Conservation (phyloP, 2,329 filamentous ascomycete genomes). For the Mycosphaerella arachidis region DNA sequence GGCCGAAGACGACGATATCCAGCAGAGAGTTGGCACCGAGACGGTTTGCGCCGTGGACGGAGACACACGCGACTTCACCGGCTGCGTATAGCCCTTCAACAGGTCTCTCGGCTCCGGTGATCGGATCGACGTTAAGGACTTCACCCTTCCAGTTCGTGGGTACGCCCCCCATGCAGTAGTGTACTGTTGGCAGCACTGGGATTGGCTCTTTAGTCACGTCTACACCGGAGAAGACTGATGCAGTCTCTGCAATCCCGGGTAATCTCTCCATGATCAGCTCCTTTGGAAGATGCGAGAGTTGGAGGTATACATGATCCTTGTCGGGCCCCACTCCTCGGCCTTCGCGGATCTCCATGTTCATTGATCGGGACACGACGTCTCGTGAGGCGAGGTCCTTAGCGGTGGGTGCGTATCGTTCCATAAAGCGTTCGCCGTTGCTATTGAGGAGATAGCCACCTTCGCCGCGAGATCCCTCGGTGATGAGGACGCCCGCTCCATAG, state of each 20-base stretch:
- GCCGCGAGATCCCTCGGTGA: constrained; percentile 48
- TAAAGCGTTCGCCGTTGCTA: constrained; percentile 46
- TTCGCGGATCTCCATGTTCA: constrained; percentile 48
- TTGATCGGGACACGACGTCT: constrained; percentile 46
- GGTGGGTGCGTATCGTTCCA: constrained; percentile 50
- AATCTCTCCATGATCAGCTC: constrained; percentile 46
- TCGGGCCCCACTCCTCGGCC: constrained; percentile 44
- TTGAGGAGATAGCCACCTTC: constrained; percentile 51
- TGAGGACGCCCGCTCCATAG: constrained; percentile 48
- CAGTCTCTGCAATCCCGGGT: constrained; percentile 50
- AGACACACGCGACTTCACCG: constrained; percentile 48
- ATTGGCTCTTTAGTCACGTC: constrained; percentile 49
- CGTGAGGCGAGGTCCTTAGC: constrained; percentile 48
- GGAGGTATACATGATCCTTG: constrained; percentile 47
- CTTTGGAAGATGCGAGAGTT: constrained; percentile 45
- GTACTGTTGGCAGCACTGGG: constrained; percentile 48
- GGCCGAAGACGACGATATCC: constrained; percentile 49
- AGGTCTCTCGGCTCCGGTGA: constrained; percentile 37
- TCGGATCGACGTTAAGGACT: constrained; percentile 39
- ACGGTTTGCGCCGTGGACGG: constrained; percentile 47
- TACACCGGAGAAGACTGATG: constrained; percentile 47
- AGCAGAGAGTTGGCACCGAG: constrained; percentile 48
- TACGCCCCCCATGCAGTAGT: constrained; percentile 51
- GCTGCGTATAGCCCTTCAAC: constrained; percentile 47
- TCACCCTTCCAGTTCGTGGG: constrained; percentile 49